Conservation (phyloP, 192 early-diverging fungal species). For the Gamsiella multidivaricata region DNA sequence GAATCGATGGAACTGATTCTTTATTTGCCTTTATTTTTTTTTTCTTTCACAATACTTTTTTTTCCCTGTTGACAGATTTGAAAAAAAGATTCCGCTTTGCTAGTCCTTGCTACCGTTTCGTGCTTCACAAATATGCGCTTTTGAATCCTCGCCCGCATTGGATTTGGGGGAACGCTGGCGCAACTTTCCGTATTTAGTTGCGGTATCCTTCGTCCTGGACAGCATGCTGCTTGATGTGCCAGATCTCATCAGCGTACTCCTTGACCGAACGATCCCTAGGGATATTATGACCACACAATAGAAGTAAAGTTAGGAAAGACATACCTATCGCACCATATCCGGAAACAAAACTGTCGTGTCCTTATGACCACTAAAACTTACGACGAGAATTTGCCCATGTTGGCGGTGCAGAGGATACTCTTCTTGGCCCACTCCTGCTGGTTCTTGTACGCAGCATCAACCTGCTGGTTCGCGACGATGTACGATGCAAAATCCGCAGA, state of each 20-base stretch:
- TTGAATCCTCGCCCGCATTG: no score
- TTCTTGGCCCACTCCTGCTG: slow-evolving; percentile 87
- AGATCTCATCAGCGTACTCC: slow-evolving; percentile 95
- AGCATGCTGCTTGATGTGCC: slow-evolving; percentile 78
- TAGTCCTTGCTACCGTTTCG: no score
- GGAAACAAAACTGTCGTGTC: no score
- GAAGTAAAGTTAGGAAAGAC: not conserved
- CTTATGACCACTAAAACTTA: slow-evolving; percentile 22
- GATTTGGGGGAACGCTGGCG: no score
- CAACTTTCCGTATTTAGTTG: slow-evolving; percentile 4
- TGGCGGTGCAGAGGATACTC: slow-evolving; percentile 88
- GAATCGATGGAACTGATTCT: not conserved
- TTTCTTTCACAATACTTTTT: not conserved
- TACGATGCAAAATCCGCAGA: slow-evolving; percentile 90
- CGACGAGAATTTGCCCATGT: slow-evolving; percentile 96
- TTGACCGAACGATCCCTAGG: slow-evolving; percentile 82
- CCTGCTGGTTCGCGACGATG: slow-evolving; percentile 78
- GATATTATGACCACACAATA: not conserved
- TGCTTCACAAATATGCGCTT: not conserved
- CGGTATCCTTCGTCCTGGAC: slow-evolving; percentile 43
- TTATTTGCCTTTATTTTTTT: slow-evolving; percentile 7
- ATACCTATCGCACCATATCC: not conserved
- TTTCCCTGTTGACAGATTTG: no score
- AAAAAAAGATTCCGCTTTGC: no score
- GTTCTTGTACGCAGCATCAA: slow-evolving; percentile 90